A percentile compares a stretch with the other conserved stretches of the same genome.
These are phyloP conservation scores for Mycena haematopus DNA, from an alignment of 768 basidiomycete species.

Conservation along the genomic window DNA sequence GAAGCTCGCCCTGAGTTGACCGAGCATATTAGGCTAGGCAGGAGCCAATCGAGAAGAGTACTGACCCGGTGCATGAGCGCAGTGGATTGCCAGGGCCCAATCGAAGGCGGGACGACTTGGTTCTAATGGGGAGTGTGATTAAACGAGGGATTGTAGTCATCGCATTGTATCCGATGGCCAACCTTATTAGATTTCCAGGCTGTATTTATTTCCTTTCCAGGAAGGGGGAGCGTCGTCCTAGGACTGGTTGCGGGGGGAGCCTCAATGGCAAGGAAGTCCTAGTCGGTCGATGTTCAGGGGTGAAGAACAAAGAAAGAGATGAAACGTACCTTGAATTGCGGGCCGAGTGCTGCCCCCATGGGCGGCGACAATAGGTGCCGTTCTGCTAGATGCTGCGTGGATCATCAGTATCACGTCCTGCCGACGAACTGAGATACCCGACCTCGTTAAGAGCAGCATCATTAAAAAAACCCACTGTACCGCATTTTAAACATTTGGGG, in stretches of 20 bases:
- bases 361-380: not conserved
- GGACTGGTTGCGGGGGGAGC: not conserved
- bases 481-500: slow-evolving; percentile 52
- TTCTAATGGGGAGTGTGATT: not conserved
- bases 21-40: no score
- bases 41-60: no score
- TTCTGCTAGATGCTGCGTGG: not conserved
- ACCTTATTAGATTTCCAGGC: not conserved
- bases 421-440: not conserved
- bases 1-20: not conserved
- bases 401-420: not conserved
- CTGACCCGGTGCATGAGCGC: no score
- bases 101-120: not conserved
- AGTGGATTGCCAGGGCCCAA: not conserved
- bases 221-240: not conserved
- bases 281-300: not conserved
- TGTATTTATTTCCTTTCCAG: not conserved
- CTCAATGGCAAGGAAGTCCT: slow-evolving; percentile 1
- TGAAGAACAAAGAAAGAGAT: not conserved
- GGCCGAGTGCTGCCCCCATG: not conserved
- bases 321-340: not conserved
- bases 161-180: no score
- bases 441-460: slow-evolving; percentile 45
- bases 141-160: not conserved
- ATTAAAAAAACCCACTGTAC: slow-evolving; percentile 49